Percentiles rank a stretch among this genome's conserved stretches.
Conservation (phyloP, 2,329 filamentous ascomycete genomes). For the Alternaria triticina region DNA sequence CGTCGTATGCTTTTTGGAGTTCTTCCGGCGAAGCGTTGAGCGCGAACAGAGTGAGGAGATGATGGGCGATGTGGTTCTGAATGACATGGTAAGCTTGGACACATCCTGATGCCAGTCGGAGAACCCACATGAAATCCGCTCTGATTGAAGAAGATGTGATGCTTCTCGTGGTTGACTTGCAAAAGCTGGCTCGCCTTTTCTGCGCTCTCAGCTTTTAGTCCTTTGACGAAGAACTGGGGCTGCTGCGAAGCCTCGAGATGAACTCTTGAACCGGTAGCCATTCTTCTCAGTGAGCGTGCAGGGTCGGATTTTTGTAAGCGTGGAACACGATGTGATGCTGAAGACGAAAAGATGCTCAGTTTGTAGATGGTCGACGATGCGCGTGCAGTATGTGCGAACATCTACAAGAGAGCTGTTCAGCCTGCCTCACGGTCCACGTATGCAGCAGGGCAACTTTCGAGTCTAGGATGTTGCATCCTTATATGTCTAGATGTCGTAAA, state of each 20-base stretch:
- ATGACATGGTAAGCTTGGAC: not conserved
- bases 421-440: not conserved
- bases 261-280: conserved; percentile 43
- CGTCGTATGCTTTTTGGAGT: conserved; percentile 69
- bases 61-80: conserved; percentile 77
- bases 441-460: not conserved
- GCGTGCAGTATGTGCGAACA: not conserved
- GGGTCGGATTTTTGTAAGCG: not conserved
- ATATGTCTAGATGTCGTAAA: not conserved
- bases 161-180: conserved; percentile 74
- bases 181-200: conserved; percentile 70
- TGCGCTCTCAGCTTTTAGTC: conserved; percentile 64
- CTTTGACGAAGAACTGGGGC: conserved; percentile 55
- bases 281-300: conserved; percentile 14
- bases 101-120: not conserved
- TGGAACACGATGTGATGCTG: not conserved
- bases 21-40: conserved; percentile 68
- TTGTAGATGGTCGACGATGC: not conserved
- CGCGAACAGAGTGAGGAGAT: conserved; percentile 77
- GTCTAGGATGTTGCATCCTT: not conserved
- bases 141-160: conserved; percentile 83
- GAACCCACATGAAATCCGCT: conserved; percentile 69
- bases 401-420: not conserved
- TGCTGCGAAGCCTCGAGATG: conserved; percentile 53
- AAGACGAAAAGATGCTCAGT: not conserved